Base-by-base conservation (phyloP, 371 early-diverging fungal genomes). In the Apophysomyces trapeziformis region DNA sequence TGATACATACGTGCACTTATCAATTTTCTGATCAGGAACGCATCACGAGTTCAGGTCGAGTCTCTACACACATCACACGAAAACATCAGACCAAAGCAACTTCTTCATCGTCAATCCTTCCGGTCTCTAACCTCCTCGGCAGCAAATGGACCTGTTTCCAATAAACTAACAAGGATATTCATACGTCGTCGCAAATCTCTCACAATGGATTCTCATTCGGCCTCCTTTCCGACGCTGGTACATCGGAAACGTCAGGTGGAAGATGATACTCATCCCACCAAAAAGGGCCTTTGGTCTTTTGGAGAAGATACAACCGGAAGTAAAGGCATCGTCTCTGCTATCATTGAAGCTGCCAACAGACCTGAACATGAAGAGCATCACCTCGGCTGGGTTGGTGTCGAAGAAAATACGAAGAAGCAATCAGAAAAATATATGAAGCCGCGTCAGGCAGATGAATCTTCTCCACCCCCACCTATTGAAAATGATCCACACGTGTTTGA, bases 401-500 rank as follows among this genome's bases (percentile, higher is more conserved):
- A 69, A 38, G 73, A 73, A n/a, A 54, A 32, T 12, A 60, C 57
- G 6, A 64, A 65, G 21, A 46, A 47, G n/a, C 43, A 50, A 18
- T 46, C 44, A 35, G 46, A 67, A 41, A 13, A 58, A 45, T 21
- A 58, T n/a, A 13, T 58, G 50, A 59, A 61, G 45, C 54, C 58
- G 11, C 18, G 16, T 14, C 38, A 16, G 9, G 8, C 58, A 4
- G 37, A 44, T 38, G 61, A 45, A 4, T 35, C 56, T 12, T 35
- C 43, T 37, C 69, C 80, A 13, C 64, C 72, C 9, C 69, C 71
- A 41, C 82, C 83, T 0, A 73, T 79, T 9, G 83, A 82, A 58
- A 79, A 77, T 50, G 75, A 82, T 64, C 76, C 79, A 5, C 80
- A 78, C 39, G 68, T 82, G 8, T 82, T 77, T 69, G 80, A 82